These are phyloP conservation scores for Lipomyces starkeyi DNA, from an alignment of 805 yeast genomes.

Conservation along the genomic window DNA sequence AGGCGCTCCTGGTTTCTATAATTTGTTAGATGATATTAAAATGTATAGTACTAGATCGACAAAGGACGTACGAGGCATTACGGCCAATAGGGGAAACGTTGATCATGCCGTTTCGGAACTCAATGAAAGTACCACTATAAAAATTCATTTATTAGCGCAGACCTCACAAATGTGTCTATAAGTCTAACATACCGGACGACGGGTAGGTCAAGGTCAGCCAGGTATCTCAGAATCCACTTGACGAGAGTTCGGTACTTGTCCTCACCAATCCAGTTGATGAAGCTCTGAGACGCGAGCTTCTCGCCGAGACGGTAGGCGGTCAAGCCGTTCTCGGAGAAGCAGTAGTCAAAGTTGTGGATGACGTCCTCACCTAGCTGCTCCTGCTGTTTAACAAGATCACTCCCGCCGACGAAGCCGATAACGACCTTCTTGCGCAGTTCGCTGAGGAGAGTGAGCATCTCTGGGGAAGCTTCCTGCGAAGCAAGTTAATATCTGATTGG, in stretches of 20 bases:
- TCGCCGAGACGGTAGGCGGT: conserved; percentile 94
- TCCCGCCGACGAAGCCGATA: conserved; percentile 97
- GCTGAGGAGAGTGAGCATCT: conserved; percentile 72
- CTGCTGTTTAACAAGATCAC: conserved; percentile 89
- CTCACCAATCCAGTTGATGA: conserved; percentile 94
- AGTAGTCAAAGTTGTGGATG: conserved; percentile 84
- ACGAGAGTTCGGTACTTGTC: conserved; percentile 89
- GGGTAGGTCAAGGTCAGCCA: conserved; percentile 87
- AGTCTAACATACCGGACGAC: conserved; percentile 65
- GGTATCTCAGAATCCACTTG: conserved; percentile 82
- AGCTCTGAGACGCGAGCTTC: conserved; percentile 89
- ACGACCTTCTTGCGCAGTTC: conserved; percentile 89
- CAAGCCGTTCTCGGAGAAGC: conserved; percentile 96
- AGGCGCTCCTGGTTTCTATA: conserved; percentile 77
- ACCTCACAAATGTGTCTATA: neutral
- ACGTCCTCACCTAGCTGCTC: conserved; percentile 88
- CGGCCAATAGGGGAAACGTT: conserved; percentile 98
- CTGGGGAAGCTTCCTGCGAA: conserved; percentile 47
- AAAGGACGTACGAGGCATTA: conserved; percentile 68
- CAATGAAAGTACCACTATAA: conserved; percentile 85
- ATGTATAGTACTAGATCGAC: neutral
- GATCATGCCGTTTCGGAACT: conserved; percentile 99
- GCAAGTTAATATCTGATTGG: neutral
- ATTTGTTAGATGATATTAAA: neutral
- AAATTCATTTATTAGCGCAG: neutral